Conservation (phyloP, 257 asterid species). For the Buddleja alternifolia region DNA sequence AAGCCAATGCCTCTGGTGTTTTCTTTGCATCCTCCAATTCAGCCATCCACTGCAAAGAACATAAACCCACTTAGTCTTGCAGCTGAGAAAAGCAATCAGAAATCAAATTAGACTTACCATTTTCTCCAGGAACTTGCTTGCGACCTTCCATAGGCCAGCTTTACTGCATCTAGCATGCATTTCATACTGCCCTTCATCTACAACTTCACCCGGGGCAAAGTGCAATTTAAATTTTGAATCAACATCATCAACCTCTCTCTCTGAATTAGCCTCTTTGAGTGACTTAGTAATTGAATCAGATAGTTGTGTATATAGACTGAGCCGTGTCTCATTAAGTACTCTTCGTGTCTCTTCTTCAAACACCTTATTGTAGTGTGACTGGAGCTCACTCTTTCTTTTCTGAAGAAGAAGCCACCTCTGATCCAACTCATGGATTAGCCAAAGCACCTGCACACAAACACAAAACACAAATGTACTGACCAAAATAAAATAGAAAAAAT, state of each 20-base stretch:
- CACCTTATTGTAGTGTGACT: constrained; percentile 67
- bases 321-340: constrained; percentile 78
- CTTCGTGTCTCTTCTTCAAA: constrained; percentile 80
- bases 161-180: constrained; percentile 65
- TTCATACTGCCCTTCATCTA: constrained; percentile 86
- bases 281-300: constrained; percentile 76
- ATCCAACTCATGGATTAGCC: constrained; percentile 93
- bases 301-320: constrained; percentile 65
- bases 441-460: constrained; percentile 90
- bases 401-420: constrained; percentile 94
- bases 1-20: constrained; percentile 96
- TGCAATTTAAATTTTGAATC: constrained; percentile 88
- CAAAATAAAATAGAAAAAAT: too few relatives aligned
- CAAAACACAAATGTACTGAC: too few relatives aligned
- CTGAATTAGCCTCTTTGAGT: constrained; percentile 82
- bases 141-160: constrained; percentile 94
- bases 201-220: constrained; percentile 70
- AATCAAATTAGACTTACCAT: constrained; percentile 52
- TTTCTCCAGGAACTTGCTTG: constrained; percentile 76
- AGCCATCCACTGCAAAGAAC: constrained; percentile 68
- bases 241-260: constrained; percentile 92
- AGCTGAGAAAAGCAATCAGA: constrained; percentile 16
- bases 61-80: constrained; percentile 16
- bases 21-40: constrained; percentile 96
- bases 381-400: constrained; percentile 86